Conservation (phyloP, 805 yeast species). For the Aciculoconidium aculeatum region DNA sequence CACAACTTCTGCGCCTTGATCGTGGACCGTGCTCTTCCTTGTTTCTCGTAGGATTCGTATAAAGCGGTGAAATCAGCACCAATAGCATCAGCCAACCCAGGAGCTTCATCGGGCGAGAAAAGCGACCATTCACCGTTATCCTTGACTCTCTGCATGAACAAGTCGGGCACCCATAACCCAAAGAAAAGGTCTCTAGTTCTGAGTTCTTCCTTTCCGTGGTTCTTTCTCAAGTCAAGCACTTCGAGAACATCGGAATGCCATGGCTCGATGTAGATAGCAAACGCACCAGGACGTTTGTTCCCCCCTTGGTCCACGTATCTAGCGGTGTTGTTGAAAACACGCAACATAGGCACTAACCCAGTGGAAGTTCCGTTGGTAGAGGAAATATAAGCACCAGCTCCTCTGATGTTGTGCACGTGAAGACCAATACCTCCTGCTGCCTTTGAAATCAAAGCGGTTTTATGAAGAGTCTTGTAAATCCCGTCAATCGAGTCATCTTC, state of each 20-base stretch:
- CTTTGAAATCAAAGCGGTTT: constrained; percentile 57
- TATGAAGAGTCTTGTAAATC: constrained; percentile 54
- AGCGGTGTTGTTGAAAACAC: constrained; percentile 59
- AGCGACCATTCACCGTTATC: constrained; percentile 51
- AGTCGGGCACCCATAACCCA: constrained; percentile 59
- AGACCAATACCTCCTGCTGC: constrained; percentile 62
- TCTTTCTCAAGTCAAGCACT: constrained; percentile 53
- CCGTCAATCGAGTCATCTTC: constrained; percentile 60
- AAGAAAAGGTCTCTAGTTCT: constrained; percentile 60
- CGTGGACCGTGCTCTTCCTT: constrained; percentile 43
- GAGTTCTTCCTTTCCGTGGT: constrained; percentile 60
- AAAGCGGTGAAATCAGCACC: constrained; percentile 52
- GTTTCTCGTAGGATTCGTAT: constrained; percentile 47
- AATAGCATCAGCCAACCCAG: constrained; percentile 49
- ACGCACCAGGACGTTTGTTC: constrained; percentile 61
- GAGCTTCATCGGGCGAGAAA: constrained; percentile 55
- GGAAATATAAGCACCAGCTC: constrained; percentile 56
- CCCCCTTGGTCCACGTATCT: constrained; percentile 64
- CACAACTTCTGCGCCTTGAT: constrained; percentile 57
- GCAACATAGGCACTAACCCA: constrained; percentile 58
- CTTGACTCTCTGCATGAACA: constrained; percentile 58
- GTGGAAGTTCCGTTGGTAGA: constrained; percentile 61
- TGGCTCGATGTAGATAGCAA: constrained; percentile 56
- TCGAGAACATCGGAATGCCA: constrained; percentile 60
- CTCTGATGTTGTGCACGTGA: constrained; percentile 54